Percentiles rank a stretch among this genome's conserved stretches.
Evolutionary conservation across 495 filamentous ascomycete genomes (phyloP).

Genomic region (Friedmanniomyces endolithicus): DNA sequence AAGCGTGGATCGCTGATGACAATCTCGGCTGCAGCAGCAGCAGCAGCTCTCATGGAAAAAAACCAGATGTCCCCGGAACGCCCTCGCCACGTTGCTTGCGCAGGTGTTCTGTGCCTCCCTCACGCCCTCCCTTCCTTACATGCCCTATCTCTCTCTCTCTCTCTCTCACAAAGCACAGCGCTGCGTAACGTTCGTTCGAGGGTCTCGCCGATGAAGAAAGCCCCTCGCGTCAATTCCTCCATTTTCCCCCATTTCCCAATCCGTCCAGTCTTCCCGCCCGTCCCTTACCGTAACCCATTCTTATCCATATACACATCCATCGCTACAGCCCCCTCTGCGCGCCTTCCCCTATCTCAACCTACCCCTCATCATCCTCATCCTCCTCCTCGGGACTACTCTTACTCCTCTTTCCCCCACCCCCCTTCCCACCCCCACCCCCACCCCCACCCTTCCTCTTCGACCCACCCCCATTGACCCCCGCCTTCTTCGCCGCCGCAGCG

Average conservation of each 20-base stretch:
- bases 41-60: too few relatives aligned
- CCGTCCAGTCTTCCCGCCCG: background rate
- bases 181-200: background rate
- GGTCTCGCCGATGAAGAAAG: background rate
- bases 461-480: conserved; percentile 10
- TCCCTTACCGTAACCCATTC: too few relatives aligned
- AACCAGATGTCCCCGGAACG: too few relatives aligned
- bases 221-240: background rate
- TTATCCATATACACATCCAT: too few relatives aligned
- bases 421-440: background rate
- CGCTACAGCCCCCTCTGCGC: too few relatives aligned
- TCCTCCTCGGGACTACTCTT: conserved; percentile 12
- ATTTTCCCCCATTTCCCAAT: too few relatives aligned
- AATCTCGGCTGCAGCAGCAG: too few relatives aligned
- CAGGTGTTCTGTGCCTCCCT: background rate
- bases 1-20: background rate
- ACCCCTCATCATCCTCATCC: conserved; percentile 19
- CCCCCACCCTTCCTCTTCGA: conserved; percentile 14
- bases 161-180: background rate
- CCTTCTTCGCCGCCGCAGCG: conserved; percentile 21
- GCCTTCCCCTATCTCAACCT: too few relatives aligned
- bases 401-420: conserved; percentile 5
- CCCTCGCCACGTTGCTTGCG: conserved; percentile 2
- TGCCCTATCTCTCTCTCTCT: too few relatives aligned
- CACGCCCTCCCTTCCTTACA: too few relatives aligned